Base-by-base conservation (phyloP, 2,329 filamentous ascomycete genomes). In the Scleromitrula shiraiana region DNA sequence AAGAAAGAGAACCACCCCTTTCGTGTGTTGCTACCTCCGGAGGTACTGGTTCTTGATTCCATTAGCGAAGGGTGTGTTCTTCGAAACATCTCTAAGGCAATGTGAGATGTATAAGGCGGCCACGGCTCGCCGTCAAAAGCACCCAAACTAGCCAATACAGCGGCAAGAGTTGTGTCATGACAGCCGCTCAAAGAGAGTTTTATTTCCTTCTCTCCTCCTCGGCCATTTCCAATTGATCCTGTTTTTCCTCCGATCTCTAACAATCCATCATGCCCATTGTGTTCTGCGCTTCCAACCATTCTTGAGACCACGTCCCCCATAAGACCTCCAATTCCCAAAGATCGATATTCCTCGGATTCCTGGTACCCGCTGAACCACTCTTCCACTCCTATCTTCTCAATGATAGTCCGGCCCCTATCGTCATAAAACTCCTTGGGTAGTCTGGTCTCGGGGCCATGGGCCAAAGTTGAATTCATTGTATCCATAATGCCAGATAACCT, bases 351-450 rank as follows among this genome's bases (percentile, higher is more conserved):
- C 35, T 70, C 69, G 52, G 80, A 89, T 67, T 96, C 90, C 49
- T 75, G 75, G 65, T 94, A 97, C 2, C 93, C 91, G 17, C 78
- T 71, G 65, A 85, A 97, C 93, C 93, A 97, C 68, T 97, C 93
- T 60, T 98, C 90, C 0, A 90, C 82, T 23, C 77, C 80, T 50
- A 96, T 80, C 29, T 73, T 72, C 49, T 85, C 80, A 49, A 93
- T 78, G 52, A 89, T 84, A 3, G 74, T 72, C 41, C 80, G 75
- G 4, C 76, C 80, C 61, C 82, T 83, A 15, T 74, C 64, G 61
- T 96, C 88, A 67, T 97, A 97, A 66, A 98, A 97, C 53, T 89
- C 85, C 8, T 75, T 72, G 0, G 93, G 93, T 2, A 97, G 75
- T 38, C 76, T 80, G 0, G 90, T 96, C 9, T 77, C 76, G 0